Conservation (phyloP, 2,329 filamentous ascomycete genomes). For the Fusarium sp. region DNA sequence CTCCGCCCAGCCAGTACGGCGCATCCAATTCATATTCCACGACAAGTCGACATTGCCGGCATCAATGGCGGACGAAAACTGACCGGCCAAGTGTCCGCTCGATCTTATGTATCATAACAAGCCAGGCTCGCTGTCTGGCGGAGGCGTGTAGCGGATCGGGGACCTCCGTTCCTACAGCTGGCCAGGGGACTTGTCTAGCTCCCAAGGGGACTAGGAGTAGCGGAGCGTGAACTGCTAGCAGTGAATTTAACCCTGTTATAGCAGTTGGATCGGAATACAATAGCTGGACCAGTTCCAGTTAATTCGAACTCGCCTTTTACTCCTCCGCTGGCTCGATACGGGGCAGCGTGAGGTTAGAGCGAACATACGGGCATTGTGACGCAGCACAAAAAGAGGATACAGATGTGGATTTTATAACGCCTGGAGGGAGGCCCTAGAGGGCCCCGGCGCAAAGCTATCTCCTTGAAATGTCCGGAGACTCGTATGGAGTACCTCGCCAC, state of each 20-base stretch:
- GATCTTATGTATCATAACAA: background rate
- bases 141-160: background rate
- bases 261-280: background rate
- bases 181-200: background rate
- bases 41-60: background rate
- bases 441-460: background rate
- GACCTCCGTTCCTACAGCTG: background rate
- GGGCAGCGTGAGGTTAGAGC: background rate
- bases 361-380: background rate
- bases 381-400: too few relatives aligned
- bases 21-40: background rate
- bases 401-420: too few relatives aligned
- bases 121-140: background rate
- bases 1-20: background rate
- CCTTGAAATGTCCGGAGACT: background rate
- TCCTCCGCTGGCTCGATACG: background rate
- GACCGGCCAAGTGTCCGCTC: background rate
- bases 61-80: background rate
- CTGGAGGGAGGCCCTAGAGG: background rate
- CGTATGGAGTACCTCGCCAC: background rate
- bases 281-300: background rate
- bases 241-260: background rate
- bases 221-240: background rate
- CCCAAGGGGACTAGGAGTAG: background rate
- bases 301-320: background rate